phyloP scores from a whole-genome alignment of 306 rosid species.

The Medicago ruthenica region DNA sequence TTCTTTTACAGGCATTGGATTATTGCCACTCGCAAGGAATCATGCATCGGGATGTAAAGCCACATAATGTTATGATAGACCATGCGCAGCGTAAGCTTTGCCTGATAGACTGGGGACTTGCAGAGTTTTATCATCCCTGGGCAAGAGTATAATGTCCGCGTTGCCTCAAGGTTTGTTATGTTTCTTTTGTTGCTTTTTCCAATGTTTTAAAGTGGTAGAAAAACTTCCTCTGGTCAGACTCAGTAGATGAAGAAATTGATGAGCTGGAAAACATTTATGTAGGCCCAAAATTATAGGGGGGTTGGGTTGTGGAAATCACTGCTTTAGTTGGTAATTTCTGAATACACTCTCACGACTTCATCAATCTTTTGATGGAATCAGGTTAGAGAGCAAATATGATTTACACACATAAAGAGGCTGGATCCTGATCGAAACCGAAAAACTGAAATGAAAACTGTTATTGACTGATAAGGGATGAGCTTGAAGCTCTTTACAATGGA shows the following conservation, averaged over 20 bases:
- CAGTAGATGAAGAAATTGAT: not conserved
- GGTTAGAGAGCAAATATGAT: not conserved
- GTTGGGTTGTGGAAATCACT: not conserved
- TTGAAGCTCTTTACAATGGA: too few relatives aligned
- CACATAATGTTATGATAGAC: constrained; percentile 60
- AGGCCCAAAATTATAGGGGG: constrained; percentile 10
- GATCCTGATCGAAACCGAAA: not conserved
- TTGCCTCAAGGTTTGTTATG: constrained; percentile 52
- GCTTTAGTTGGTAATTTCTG: not conserved
- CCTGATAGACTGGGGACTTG: constrained; percentile 57
- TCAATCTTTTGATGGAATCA: not conserved
- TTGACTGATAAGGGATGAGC: too few relatives aligned
- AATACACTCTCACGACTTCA: not conserved
- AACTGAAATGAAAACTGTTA: too few relatives aligned
- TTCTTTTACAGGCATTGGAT: constrained; percentile 50
- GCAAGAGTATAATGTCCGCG: constrained; percentile 39
- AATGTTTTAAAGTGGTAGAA: not conserved
- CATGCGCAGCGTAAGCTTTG: constrained; percentile 58
- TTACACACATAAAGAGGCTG: not conserved
- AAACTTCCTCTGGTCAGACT: not conserved
- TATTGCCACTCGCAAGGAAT: constrained; percentile 62
- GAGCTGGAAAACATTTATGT: not conserved
- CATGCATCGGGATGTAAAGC: constrained; percentile 64
- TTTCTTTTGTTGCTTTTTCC: constrained; percentile 9
- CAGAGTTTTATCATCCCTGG: constrained; percentile 39